phyloP scores from a whole-genome alignment of 768 basidiomycete genomes.

The Lactarius hengduanensis region DNA sequence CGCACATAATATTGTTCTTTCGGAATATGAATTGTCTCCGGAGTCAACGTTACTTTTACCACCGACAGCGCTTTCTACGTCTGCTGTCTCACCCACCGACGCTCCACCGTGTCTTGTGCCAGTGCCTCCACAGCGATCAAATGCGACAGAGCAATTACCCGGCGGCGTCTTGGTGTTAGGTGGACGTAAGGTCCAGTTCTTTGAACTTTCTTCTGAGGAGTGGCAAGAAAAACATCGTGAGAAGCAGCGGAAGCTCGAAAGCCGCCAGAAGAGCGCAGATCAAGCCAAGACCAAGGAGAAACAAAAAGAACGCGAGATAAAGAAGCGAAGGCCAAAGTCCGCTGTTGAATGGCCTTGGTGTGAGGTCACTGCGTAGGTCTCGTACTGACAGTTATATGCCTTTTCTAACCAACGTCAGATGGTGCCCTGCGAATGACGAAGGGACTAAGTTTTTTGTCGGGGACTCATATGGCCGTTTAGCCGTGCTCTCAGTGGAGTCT shows the following conservation, averaged over 20 bases:
- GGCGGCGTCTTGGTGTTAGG: slow-evolving; percentile 76
- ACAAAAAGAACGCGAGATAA: slow-evolving; percentile 53
- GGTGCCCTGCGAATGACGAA: slow-evolving; percentile 49
- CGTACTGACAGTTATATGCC: background rate
- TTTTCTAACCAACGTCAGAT: slow-evolving; percentile 38
- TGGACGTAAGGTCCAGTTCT: slow-evolving; percentile 61
- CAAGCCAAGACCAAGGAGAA: slow-evolving; percentile 50
- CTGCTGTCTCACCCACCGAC: slow-evolving; percentile 38
- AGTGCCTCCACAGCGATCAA: slow-evolving; percentile 39
- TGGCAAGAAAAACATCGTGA: slow-evolving; percentile 52
- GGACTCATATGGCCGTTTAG: slow-evolving; percentile 69
- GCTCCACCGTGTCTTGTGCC: slow-evolving; percentile 32
- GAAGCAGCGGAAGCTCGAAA: slow-evolving; percentile 54
- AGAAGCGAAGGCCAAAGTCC: slow-evolving; percentile 54
- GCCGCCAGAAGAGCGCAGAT: slow-evolving; percentile 49
- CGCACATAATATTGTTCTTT: slow-evolving; percentile 52
- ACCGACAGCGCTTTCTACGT: slow-evolving; percentile 52
- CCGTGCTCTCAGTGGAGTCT: slow-evolving; percentile 56
- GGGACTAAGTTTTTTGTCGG: slow-evolving; percentile 57
- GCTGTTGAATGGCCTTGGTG: slow-evolving; percentile 75
- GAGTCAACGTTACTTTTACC: slow-evolving; percentile 49
- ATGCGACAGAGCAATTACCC: slow-evolving; percentile 34
- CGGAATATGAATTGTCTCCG: slow-evolving; percentile 51
- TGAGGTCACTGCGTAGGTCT: slow-evolving; percentile 63
- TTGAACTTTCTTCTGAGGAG: slow-evolving; percentile 50